Conservation (phyloP, 2,329 filamentous ascomycete species). For the Microcyclospora pomicola region DNA sequence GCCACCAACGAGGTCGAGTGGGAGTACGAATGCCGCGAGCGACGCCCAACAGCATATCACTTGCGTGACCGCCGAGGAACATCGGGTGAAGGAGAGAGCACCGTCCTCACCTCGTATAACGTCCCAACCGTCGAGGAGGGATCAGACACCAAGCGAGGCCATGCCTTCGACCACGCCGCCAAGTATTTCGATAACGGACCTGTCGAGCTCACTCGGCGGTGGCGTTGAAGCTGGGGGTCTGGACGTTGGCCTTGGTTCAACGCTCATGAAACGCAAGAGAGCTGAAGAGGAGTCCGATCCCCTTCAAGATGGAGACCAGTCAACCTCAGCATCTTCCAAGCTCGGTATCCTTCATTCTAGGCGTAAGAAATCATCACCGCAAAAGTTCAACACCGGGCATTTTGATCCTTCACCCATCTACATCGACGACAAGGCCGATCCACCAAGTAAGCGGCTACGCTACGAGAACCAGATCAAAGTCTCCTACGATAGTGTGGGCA, state of each 20-base stretch:
- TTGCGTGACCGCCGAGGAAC: neutral
- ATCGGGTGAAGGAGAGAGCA: neutral
- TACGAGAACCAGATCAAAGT: neutral
- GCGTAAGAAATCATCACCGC: constrained; percentile 12
- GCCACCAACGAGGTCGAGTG: neutral
- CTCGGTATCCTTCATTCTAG: constrained; percentile 13
- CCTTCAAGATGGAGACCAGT: no score
- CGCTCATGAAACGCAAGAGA: no score
- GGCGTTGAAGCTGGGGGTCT: no score
- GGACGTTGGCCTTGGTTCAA: no score
- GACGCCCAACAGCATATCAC: neutral
- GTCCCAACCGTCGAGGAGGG: neutral
- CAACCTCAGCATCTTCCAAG: neutral
- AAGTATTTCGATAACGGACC: neutral
- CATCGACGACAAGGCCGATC: constrained; percentile 1
- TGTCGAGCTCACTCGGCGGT: neutral
- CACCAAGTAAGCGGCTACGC: no score
- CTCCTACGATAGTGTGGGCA: no score
- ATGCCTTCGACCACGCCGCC: neutral
- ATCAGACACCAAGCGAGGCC: neutral
- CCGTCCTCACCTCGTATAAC: neutral
- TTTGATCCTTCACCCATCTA: constrained; percentile 14
- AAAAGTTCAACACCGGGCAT: constrained; percentile 15
- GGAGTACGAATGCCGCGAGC: neutral
- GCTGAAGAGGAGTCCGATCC: no score